Percentiles rank a stretch among this genome's conserved stretches.
phyloP scores from a whole-genome alignment of 1,284 basidiomycete genomes.

The Testicularia cyperi region DNA sequence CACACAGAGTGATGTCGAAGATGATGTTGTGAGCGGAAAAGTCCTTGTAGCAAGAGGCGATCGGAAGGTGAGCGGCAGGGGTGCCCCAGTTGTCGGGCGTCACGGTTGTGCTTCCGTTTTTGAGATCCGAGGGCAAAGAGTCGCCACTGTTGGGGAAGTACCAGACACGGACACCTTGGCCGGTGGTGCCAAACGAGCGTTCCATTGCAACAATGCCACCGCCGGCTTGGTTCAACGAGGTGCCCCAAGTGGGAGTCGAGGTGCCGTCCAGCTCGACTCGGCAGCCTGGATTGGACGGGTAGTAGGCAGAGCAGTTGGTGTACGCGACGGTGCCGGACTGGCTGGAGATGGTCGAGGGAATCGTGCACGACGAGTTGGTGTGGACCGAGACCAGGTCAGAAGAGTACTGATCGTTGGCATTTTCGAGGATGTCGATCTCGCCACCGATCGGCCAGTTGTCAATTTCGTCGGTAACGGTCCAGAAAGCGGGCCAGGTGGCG shows the following conservation, averaged over 20 bases:
- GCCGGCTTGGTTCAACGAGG: conserved; percentile 40
- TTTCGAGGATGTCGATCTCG: conserved; percentile 58
- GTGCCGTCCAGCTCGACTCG: conserved; percentile 47
- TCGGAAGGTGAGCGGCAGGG: conserved; percentile 45
- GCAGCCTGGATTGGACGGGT: conserved; percentile 42
- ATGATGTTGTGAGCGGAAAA: conserved; percentile 50
- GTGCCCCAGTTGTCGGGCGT: conserved; percentile 45
- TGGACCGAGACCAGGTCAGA: conserved; percentile 46
- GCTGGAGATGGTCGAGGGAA: conserved; percentile 9
- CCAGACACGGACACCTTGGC: conserved; percentile 55
- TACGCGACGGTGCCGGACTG: conserved; percentile 37
- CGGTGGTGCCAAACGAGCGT: conserved; percentile 46
- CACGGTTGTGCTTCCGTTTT: conserved; percentile 18
- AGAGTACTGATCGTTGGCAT: conserved; percentile 52
- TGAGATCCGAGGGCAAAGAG: conserved; percentile 39
- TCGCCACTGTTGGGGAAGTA: conserved; percentile 39
- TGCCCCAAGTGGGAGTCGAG: conserved; percentile 44
- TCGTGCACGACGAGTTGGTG: conserved; percentile 36
- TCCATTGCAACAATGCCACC: conserved; percentile 57
- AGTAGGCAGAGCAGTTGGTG: conserved; percentile 46
- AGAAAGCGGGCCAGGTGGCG: conserved; percentile 58
- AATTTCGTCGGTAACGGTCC: conserved; percentile 50
- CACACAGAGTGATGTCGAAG: conserved; percentile 56
- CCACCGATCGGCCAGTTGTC: conserved; percentile 51
- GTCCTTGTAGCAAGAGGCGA: conserved; percentile 43